A percentile compares a stretch with the other conserved stretches of the same genome.
Conservation (phyloP, 352 stramenopile species). For the Achlya hypogyna region DNA sequence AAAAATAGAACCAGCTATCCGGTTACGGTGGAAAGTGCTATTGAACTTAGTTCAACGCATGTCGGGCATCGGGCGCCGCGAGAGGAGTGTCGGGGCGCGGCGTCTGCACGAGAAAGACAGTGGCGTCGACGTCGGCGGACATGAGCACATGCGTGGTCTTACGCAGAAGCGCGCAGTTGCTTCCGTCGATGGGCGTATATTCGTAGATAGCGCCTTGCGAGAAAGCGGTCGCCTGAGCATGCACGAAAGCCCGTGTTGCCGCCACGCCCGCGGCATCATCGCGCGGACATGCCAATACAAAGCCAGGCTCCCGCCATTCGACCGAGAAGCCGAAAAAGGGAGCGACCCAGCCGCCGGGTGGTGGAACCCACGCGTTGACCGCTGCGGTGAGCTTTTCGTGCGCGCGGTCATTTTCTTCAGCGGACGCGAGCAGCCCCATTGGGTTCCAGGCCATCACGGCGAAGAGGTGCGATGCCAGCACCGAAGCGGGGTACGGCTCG, state of each 20-base stretch:
- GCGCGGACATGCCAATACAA: background rate
- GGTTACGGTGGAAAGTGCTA: background rate
- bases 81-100: background rate
- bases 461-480: constrained; percentile 10
- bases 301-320: constrained; percentile 9
- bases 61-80: background rate
- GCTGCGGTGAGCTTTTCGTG: background rate
- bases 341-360: background rate
- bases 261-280: background rate
- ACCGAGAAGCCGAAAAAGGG: constrained; percentile 9
- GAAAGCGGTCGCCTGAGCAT: background rate
- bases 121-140: background rate
- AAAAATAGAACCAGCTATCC: background rate
- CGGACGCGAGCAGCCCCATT: background rate
- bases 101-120: background rate
- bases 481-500: background rate
- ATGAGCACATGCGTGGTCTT: constrained; percentile 4
- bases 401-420: constrained; percentile 1
- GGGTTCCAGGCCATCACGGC: constrained; percentile 6
- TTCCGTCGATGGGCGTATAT: background rate
- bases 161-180: background rate
- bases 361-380: background rate
- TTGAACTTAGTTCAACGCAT: background rate
- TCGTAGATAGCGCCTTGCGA: constrained; percentile 15
- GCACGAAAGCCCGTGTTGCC: background rate